Percentiles rank a stretch among this genome's conserved stretches.
phyloP scores from a whole-genome alignment of 805 yeast species.

The Candida berthetii region DNA sequence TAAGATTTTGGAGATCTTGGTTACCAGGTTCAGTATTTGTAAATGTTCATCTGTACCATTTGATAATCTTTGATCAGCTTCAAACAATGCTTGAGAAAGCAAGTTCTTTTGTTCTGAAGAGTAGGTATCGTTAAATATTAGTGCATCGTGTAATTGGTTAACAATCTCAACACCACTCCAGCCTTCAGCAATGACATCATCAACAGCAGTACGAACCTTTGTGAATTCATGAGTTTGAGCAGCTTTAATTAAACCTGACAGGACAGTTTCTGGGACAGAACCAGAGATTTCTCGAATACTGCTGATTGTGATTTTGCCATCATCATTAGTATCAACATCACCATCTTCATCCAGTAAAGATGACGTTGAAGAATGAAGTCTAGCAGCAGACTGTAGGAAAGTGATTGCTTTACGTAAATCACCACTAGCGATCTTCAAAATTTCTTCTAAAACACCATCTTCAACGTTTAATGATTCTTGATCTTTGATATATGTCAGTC shows the following conservation, averaged over 20 bases:
- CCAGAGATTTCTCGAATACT: constrained; percentile 73
- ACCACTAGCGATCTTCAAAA: constrained; percentile 74
- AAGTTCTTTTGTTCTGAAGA: constrained; percentile 52
- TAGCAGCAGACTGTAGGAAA: constrained; percentile 76
- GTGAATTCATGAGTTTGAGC: constrained; percentile 26
- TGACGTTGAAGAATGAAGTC: constrained; percentile 31
- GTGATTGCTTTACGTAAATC: constrained; percentile 94
- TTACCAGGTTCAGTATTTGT: constrained; percentile 62
- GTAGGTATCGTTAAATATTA: constrained; percentile 49
- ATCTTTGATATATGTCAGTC: constrained; percentile 54
- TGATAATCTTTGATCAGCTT: constrained; percentile 65
- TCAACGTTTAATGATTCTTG: constrained; percentile 39
- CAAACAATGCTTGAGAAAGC: constrained; percentile 61
- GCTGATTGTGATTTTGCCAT: constrained; percentile 31
- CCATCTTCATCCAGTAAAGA: constrained; percentile 20
- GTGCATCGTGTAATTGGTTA: constrained; percentile 63
- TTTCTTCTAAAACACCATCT: constrained; percentile 50
- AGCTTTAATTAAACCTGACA: constrained; percentile 35
- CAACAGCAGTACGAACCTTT: constrained; percentile 35
- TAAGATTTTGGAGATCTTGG: constrained; percentile 38
- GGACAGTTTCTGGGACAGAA: constrained; percentile 46
- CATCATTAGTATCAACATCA: constrained; percentile 28
- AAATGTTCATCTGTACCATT: constrained; percentile 90
- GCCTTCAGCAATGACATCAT: constrained; percentile 54
- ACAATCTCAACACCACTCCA: constrained; percentile 75